Evolutionary conservation across 2,329 filamentous ascomycete species (phyloP), one percentile per base, ranked within the genome.

Genomic region (Talaromyces amestolkiae): DNA sequence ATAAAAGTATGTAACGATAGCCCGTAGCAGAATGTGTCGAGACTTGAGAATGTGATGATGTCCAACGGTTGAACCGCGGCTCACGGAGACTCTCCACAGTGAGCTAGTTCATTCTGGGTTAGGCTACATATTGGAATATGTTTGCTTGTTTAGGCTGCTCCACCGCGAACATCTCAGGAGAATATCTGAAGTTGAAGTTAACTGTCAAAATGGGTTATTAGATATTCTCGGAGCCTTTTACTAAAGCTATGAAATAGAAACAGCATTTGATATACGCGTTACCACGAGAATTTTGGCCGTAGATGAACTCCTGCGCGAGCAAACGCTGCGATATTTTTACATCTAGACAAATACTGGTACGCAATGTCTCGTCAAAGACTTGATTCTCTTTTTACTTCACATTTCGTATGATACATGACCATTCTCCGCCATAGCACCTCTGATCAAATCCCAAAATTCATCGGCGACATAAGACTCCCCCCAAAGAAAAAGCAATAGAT

Each of bases 321-420:
- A 31, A 22, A 19, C n/a, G 43, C 45, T 31, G 37, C 37, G 56
- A 19, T 41, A 5, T 15, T 17, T 27, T 1, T 7, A 31, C 7
- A 31, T 7, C 27, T 41, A 31, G 35, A 27, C 35, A 22, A 17
- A 22, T 37, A 8, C 17, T 22, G 22, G n/a, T 6, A 31, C 47
- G 9, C 3, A 49, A 54, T 22, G 53, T 39, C 17, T 37, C 22
- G 53, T 56, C 53, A 56, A 56, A 37, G 53, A 56, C 53, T 56
- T 37, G 53, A 56, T 56, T 56, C 33, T n/a, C 10, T 22, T 54
- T 56, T 56, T 37, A 22, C 22, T 37, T 39, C 53, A 56, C 33
- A 56, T 39, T 51, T 31, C 37, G 45, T 61, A 61, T 61, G 59
- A 53, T 61, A 61, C 59, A 61, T 53, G 24, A 61, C 59, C 45